Percentiles rank a stretch among this genome's conserved stretches.
Conservation (phyloP, 805 yeast species). For the Candida jianshihensis region DNA sequence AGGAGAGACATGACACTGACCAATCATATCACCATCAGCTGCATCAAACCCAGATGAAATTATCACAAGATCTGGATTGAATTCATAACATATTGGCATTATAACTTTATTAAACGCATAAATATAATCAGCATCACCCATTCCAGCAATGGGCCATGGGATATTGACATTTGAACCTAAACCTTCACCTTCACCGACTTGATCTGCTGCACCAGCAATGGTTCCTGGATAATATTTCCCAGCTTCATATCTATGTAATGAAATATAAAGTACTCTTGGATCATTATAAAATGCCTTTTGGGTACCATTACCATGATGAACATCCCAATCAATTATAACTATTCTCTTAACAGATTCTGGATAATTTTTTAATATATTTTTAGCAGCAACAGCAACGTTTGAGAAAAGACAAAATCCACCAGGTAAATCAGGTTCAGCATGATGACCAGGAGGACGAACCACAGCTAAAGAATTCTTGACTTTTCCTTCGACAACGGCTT, state of each 20-base stretch:
- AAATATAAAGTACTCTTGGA: constrained; percentile 84
- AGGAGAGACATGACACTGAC: constrained; percentile 94
- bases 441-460: constrained; percentile 99
- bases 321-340: constrained; percentile 93
- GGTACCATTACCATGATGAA: constrained; percentile 98
- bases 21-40: constrained; percentile 96
- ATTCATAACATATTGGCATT: constrained; percentile 85
- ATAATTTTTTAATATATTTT: constrained; percentile 68
- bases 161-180: constrained; percentile 83
- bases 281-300: constrained; percentile 87
- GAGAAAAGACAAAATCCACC: constrained; percentile 96
- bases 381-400: constrained; percentile 96
- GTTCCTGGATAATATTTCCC: constrained; percentile 95
- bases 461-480: constrained; percentile 92
- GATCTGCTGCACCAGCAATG: constrained; percentile 71
- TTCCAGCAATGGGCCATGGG: constrained; percentile 90
- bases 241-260: constrained; percentile 86
- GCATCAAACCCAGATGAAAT: constrained; percentile 97
- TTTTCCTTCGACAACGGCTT: constrained; percentile 86
- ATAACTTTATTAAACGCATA: constrained; percentile 83
- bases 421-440: constrained; percentile 95
- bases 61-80: constrained; percentile 86
- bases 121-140: constrained; percentile 92
- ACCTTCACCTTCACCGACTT: constrained; percentile 81
- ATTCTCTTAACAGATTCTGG: constrained; percentile 85